Percentiles rank a stretch among this genome's conserved stretches.
Evolutionary conservation across 805 yeast species (phyloP).

Genomic region (Cyberlindnera misumaiensis): DNA sequence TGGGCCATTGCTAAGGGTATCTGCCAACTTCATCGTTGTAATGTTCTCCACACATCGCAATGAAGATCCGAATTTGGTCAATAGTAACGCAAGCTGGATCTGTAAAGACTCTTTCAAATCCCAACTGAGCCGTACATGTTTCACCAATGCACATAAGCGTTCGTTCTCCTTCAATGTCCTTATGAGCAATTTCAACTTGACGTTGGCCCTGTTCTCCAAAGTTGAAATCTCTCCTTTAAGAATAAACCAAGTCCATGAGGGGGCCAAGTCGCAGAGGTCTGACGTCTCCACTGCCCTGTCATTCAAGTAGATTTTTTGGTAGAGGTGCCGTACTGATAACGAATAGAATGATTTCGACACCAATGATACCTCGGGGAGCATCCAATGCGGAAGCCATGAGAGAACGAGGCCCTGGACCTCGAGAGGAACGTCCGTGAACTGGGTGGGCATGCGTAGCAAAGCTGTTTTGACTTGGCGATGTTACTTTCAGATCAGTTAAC

Average conservation of each 20-base stretch:
- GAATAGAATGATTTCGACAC: constrained; percentile 24
- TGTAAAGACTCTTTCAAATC: constrained; percentile 30
- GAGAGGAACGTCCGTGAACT: constrained; percentile 11
- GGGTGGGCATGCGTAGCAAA: not conserved
- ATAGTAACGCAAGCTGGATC: constrained; percentile 21
- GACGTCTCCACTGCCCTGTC: constrained; percentile 34
- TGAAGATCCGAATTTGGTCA: constrained; percentile 25
- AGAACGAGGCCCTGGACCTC: constrained; percentile 16
- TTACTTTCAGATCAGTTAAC: no score
- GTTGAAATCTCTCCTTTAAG: constrained; percentile 1
- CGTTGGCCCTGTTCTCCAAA: constrained; percentile 10
- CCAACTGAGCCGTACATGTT: constrained; percentile 37
- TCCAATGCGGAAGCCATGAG: constrained; percentile 27
- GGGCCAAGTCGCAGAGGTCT: constrained; percentile 28
- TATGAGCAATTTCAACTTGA: constrained; percentile 23
- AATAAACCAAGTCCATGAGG: constrained; percentile 32
- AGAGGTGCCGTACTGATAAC: constrained; percentile 27
- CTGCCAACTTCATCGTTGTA: constrained; percentile 32
- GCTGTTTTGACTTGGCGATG: no score
- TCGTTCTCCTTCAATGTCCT: constrained; percentile 21
- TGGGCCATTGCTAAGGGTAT: constrained; percentile 26
- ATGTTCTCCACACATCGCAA: constrained; percentile 33
- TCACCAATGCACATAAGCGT: constrained; percentile 21
- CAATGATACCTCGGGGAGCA: constrained; percentile 23
- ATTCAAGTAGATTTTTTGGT: constrained; percentile 33